Percentiles rank a stretch among this genome's conserved stretches.
These are phyloP conservation scores for Pseudogymnoascus pannorum DNA, from an alignment of 2,329 filamentous ascomycete species.

Conservation along the genomic window DNA sequence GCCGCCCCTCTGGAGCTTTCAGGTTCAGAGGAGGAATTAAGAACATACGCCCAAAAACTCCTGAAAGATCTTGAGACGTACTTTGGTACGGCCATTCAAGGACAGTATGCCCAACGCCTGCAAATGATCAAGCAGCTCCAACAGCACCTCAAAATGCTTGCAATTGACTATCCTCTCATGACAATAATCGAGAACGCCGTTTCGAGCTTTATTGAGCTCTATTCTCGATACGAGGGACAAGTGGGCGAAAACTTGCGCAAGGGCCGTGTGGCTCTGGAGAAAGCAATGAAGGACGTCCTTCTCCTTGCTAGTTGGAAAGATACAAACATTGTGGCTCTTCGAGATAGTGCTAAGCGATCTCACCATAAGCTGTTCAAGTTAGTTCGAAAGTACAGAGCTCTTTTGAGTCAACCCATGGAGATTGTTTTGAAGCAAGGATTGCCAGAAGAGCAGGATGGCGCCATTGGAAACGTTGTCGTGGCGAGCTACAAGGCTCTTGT, in stretches of 20 bases:
- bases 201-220: constrained; percentile 70
- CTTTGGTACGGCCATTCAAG: constrained; percentile 69
- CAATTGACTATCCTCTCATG: constrained; percentile 51
- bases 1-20: constrained; percentile 63
- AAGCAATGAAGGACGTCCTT: constrained; percentile 86
- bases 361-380: constrained; percentile 89
- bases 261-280: constrained; percentile 72
- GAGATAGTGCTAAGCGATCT: constrained; percentile 82
- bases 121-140: constrained; percentile 59
- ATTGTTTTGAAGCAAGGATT: constrained; percentile 53
- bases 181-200: constrained; percentile 56
- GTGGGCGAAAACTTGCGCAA: constrained; percentile 58
- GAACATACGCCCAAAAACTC: constrained; percentile 58
- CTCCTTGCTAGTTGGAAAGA: constrained; percentile 96
- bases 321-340: constrained; percentile 82
- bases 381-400: constrained; percentile 77
- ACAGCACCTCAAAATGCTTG: constrained; percentile 57
- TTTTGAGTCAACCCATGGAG: constrained; percentile 71
- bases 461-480: constrained; percentile 7
- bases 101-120: constrained; percentile 71
- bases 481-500: constrained; percentile 12
- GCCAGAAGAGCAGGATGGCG: constrained; percentile 36
- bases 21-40: constrained; percentile 50
- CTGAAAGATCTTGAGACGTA: constrained; percentile 73
- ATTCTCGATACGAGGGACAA: constrained; percentile 59